phyloP scores from a whole-genome alignment of 495 filamentous ascomycete genomes.

The Annulohypoxylon bovei region DNA sequence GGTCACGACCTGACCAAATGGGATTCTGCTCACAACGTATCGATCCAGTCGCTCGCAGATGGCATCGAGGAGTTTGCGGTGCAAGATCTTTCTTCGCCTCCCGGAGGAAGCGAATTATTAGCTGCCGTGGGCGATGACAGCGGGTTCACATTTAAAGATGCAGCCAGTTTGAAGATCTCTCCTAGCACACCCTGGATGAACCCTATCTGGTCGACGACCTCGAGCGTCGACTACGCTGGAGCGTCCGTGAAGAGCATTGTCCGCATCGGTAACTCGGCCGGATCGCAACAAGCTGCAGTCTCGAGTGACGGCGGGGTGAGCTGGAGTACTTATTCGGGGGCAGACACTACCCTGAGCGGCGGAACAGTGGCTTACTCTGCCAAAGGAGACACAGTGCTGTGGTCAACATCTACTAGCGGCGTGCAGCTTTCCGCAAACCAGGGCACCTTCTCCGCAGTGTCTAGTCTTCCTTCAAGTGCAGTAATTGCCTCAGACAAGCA shows the following conservation, averaged over 20 bases:
- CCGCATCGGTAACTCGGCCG: constrained; percentile 61
- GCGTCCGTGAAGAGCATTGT: constrained; percentile 62
- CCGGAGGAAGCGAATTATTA: constrained; percentile 63
- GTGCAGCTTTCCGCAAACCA: constrained; percentile 55
- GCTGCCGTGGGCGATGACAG: constrained; percentile 68
- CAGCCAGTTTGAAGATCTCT: constrained; percentile 56
- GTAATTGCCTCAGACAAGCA: constrained; percentile 64
- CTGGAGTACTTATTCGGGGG: constrained; percentile 60
- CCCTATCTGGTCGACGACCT: constrained; percentile 60
- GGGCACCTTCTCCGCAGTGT: constrained; percentile 55
- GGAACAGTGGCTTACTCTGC: constrained; percentile 64
- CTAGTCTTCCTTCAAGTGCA: constrained; percentile 55
- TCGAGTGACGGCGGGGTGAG: constrained; percentile 55
- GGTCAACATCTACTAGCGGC: constrained; percentile 54
- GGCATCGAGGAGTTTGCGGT: constrained; percentile 70
- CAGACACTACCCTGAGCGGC: constrained; percentile 52
- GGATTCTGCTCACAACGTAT: constrained; percentile 61
- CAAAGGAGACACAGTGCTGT: constrained; percentile 62
- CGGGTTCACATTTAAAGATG: constrained; percentile 60
- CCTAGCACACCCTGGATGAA: constrained; percentile 60
- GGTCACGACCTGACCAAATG: constrained; percentile 61
- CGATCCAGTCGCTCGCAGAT: constrained; percentile 62
- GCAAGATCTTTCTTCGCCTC: constrained; percentile 60
- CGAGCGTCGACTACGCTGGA: constrained; percentile 67
- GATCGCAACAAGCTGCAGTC: constrained; percentile 53